Conservation (phyloP, 192 early-diverging fungal genomes). For the Backusella liffmaniae region DNA sequence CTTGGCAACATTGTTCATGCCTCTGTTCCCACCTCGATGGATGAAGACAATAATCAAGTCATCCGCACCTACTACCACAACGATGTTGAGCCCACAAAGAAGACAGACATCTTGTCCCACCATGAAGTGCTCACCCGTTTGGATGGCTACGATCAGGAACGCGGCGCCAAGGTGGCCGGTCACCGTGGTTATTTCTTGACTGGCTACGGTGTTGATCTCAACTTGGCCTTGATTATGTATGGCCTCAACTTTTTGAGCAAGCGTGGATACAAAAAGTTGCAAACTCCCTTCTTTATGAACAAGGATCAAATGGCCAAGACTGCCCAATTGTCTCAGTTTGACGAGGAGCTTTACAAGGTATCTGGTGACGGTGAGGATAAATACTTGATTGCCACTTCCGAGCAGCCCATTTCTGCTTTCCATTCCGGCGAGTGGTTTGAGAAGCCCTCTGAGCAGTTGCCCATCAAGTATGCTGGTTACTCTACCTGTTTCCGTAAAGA, state of each 20-base stretch:
- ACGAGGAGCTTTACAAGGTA: conserved; percentile 97
- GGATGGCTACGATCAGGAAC: conserved; percentile 83
- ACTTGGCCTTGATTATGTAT: conserved; percentile 95
- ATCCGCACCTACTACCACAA: conserved; percentile 61
- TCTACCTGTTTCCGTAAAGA: conserved; percentile 99
- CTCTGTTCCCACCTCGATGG: conserved; percentile 80
- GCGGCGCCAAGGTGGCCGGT: conserved; percentile 94
- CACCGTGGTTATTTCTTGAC: conserved; percentile 99
- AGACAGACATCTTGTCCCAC: conserved; percentile 72
- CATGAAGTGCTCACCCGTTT: conserved; percentile 93
- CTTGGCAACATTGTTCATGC: conserved; percentile 97
- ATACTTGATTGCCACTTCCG: conserved; percentile 98
- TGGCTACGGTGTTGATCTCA: conserved; percentile 92
- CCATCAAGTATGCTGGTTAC: conserved; percentile 91
- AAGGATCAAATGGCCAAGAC: conserved; percentile 98
- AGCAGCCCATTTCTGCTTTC: conserved; percentile 98
- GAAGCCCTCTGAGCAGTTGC: conserved; percentile 88
- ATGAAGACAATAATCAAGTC: conserved; percentile 81
- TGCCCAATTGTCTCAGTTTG: conserved; percentile 95
- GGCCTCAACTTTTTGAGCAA: conserved; percentile 88
- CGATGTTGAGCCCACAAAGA: conserved; percentile 56
- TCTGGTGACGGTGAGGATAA: conserved; percentile 84
- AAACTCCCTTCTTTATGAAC: conserved; percentile 99
- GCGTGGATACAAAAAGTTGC: conserved; percentile 86
- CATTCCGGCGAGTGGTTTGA: conserved; percentile 96